Conservation (phyloP, 2,329 filamentous ascomycete species). For the Didymella arachidicola region DNA sequence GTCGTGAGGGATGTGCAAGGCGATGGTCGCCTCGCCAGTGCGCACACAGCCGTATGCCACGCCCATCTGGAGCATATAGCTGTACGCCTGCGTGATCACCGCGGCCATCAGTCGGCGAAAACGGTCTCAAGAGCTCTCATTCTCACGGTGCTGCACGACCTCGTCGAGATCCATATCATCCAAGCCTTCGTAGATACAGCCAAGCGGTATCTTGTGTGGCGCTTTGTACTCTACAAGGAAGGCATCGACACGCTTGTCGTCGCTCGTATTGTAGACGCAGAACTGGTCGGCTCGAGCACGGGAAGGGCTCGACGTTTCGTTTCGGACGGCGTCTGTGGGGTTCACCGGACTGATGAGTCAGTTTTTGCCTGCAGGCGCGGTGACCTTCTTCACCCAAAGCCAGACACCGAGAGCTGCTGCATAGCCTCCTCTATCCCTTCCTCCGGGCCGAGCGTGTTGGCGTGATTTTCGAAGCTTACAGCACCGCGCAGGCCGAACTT, state of each 20-base stretch:
- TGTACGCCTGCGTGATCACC: neutral
- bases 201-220: neutral
- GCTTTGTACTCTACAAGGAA: neutral
- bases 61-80: neutral
- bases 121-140: neutral
- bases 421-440: too few relatives aligned
- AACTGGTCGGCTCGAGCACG: neutral
- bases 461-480: too few relatives aligned
- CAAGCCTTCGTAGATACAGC: neutral
- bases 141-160: neutral
- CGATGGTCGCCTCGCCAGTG: neutral
- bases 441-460: too few relatives aligned
- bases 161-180: neutral
- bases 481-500: too few relatives aligned
- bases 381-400: too few relatives aligned
- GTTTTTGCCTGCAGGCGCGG: too few relatives aligned
- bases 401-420: too few relatives aligned
- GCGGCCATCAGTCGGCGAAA: neutral
- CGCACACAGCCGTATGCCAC: neutral
- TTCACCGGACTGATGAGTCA: too few relatives aligned
- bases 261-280: neutral
- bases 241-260: neutral
- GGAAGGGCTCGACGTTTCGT: neutral
- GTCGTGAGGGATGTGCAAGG: neutral
- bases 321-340: too few relatives aligned